These are phyloP conservation scores for Backusella luteola DNA, from an alignment of 192 early-diverging fungal species.

Conservation along the genomic window DNA sequence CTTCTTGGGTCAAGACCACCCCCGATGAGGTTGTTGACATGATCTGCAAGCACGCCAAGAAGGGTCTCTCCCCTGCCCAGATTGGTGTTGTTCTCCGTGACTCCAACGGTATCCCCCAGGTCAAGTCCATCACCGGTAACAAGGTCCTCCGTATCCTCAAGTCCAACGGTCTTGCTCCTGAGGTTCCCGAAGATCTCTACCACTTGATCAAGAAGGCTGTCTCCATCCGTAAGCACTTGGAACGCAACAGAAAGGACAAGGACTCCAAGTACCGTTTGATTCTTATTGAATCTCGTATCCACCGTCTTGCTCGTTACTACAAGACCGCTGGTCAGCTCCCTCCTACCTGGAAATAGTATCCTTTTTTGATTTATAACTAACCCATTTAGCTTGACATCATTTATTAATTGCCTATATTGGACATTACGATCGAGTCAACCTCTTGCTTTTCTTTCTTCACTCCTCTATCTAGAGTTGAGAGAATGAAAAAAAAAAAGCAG, in stretches of 20 bases:
- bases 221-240: conserved; percentile 97
- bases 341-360: conserved; percentile 98
- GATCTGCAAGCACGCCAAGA: conserved; percentile 99
- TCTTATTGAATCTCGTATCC: conserved; percentile 95
- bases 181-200: conserved; percentile 98
- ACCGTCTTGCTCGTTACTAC: conserved; percentile 99
- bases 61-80: conserved; percentile 97
- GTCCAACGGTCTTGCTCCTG: conserved; percentile 82
- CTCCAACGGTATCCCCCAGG: conserved; percentile 96
- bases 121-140: conserved; percentile 96
- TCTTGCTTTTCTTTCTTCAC: not conserved
- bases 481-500: not conserved
- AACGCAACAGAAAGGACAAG: conserved; percentile 98
- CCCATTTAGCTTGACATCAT: not conserved
- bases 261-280: conserved; percentile 99
- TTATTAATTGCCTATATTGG: conserved; percentile 26
- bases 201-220: conserved; percentile 99
- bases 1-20: conserved; percentile 98
- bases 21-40: conserved; percentile 96
- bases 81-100: conserved; percentile 98
- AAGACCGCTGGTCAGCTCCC: conserved; percentile 94
- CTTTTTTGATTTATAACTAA: conserved; percentile 31
- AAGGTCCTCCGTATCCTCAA: conserved; percentile 99
- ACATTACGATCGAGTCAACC: conserved; percentile 31
- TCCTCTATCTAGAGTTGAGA: not conserved